Conservation (phyloP, 306 rosid species). For the Quercus engelmannii region DNA sequence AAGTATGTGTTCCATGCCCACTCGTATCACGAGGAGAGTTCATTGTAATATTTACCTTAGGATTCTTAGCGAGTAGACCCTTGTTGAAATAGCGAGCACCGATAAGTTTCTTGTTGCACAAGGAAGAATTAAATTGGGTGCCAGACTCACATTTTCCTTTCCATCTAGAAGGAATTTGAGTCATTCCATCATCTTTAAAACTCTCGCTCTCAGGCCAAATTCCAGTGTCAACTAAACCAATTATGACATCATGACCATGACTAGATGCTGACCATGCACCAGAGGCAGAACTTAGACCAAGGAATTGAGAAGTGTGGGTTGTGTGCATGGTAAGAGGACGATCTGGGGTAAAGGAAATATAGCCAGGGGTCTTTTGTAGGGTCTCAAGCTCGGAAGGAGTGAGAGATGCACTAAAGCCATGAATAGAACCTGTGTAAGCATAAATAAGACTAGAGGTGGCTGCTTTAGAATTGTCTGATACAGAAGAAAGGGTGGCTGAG, state of each 20-base stretch:
- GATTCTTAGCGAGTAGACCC: slow-evolving; percentile 37
- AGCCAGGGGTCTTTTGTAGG: slow-evolving; percentile 44
- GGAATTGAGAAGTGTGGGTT: slow-evolving; percentile 61
- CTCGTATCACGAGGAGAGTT: slow-evolving; percentile 61
- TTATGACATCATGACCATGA: slow-evolving; percentile 52
- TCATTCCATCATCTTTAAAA: slow-evolving; percentile 48
- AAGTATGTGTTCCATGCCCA: slow-evolving; percentile 87
- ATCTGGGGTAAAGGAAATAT: slow-evolving; percentile 43
- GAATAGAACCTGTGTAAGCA: slow-evolving; percentile 48
- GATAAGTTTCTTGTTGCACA: slow-evolving; percentile 75
- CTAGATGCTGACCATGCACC: slow-evolving; percentile 55
- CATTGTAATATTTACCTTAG: slow-evolving; percentile 20
- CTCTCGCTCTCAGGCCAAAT: slow-evolving; percentile 81
- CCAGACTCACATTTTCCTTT: slow-evolving; percentile 60
- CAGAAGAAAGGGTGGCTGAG: slow-evolving; percentile 41
- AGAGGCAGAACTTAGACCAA: slow-evolving; percentile 37
- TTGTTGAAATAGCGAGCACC: slow-evolving; percentile 75
- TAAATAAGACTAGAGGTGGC: slow-evolving; percentile 48
- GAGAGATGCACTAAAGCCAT: slow-evolving; percentile 69
- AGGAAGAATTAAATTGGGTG: slow-evolving; percentile 47
- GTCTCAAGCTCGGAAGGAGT: slow-evolving; percentile 48
- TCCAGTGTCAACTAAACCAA: slow-evolving; percentile 74
- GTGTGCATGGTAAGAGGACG: slow-evolving; percentile 42
- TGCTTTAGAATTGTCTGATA: neutral
- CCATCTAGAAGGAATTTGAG: slow-evolving; percentile 56